Evolutionary conservation across 306 rosid genomes (phyloP), one percentile per base, ranked within the genome.

Genomic region (Styphnolobium japonicum): DNA sequence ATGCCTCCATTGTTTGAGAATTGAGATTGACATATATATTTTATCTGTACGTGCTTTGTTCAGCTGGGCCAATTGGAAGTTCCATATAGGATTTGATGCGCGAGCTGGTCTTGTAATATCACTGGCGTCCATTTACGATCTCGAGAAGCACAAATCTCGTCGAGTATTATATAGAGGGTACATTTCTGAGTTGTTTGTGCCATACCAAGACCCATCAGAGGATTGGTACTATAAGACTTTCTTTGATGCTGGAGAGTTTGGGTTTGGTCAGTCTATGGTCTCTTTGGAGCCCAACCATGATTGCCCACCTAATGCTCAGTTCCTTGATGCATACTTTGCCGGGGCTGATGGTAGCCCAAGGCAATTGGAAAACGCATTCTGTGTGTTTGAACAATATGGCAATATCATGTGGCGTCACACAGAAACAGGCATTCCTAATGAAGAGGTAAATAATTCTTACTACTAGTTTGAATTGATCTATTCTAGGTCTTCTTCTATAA

Each of bases 31-130:
- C 56, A 45, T 14, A 15, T 15, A 49, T 49, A 49, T 49, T 5
- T 49, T 5, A 49, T 49, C n/a, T n/a, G 5, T 48, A 7, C 6
- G 3, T 49, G 3, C 1, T n/a, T 49, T 3, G 22, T 46, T 19
- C 73, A 85, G 88, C 15, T 85, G 86, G 88, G 86, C 86, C 4
- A 85, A 85, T 18, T 85, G 88, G 88, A 78, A 73, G 61, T 82
- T 85, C 40, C 88, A 85, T 1, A 15, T 85, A 1, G 85, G 85
- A n/a, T 85, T 64, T n/a, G 88, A 82, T 55, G 61, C 37, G 9
- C 21, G 88, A 18, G 86, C 88, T 2, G 88, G 88, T 1, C 0
- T 53, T 0, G 21, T 78, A 2, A 67, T 85, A 19, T 85, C 84
- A 4, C 1, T 78, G n/a, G 88, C 88, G 5, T 85, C 88, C 0